Evolutionary conservation across 2,329 filamentous ascomycete genomes (phyloP), one percentile per base, ranked within the genome.

Genomic region (Ophiostoma pallidulum): DNA sequence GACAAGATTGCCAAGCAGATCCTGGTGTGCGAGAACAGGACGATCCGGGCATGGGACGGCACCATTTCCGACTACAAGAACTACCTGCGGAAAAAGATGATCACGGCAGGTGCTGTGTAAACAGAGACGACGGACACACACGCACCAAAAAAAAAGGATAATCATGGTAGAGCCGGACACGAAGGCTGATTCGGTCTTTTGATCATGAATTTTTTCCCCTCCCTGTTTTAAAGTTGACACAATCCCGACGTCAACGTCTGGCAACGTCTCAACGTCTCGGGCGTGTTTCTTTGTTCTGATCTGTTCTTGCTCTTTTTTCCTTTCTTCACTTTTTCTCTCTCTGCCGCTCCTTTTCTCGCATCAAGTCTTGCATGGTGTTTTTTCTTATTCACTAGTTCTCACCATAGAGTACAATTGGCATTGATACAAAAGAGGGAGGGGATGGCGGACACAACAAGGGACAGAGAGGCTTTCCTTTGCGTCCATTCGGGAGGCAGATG

Each of bases 1-100:
- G 92, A 98, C 80, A 96, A 95, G 77, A 97, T 98, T 66, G 92
- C 92, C 59, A 98, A 98, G 78, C 88, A 98, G 68, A 98, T 98
- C 69, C 82, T 98, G 72, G 92, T 98, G 48, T 98, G 94, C 70
- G 92, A 98, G 73, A 89, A 98, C 81, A 89, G 90, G 78, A 90
- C 89, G 13, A 89, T 97, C 59, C 82, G 77, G 59, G 71, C 80
- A 60, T 98, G 92, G 92, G 82, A 91, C 54, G 91, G 91, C 60
- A 73, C 70, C 55, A 98, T 98, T 62, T 84, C 83, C 58, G 82
- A 89, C 51, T 98, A 98, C 86, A 98, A 98, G 86, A 86, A 94
- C 73, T 81, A 96, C 71, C 78, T 98, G 62, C 84, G 91, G 66
- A 97, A 97, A 83, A 97, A 97, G 87, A 98, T 98, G 92, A 72